phyloP scores from a whole-genome alignment of 345 rosid genomes.

The Populus ilicifolia region DNA sequence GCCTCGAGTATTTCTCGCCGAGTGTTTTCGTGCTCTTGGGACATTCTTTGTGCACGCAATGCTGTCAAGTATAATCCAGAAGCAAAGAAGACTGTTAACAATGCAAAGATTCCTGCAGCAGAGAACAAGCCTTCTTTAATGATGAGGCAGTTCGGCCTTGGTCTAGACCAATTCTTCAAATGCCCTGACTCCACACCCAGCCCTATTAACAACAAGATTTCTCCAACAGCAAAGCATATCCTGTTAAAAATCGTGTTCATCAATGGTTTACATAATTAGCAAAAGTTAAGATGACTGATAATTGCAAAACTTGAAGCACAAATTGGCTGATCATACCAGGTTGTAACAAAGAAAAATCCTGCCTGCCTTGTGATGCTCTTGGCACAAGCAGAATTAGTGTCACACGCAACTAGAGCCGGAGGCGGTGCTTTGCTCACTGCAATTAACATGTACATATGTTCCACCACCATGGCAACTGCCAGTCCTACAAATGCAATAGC shows the following conservation, averaged over 20 bases:
- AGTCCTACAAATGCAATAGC: constrained; percentile 55
- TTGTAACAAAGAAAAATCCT: constrained; percentile 65
- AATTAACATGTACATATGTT: constrained; percentile 59
- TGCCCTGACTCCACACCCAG: constrained; percentile 91
- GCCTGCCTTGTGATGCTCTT: constrained; percentile 61
- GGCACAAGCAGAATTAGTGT: constrained; percentile 36
- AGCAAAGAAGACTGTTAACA: constrained; percentile 63
- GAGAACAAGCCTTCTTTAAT: constrained; percentile 72
- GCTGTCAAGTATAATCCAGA: constrained; percentile 70
- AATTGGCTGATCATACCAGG: constrained; percentile 49
- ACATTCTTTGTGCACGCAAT: constrained; percentile 55
- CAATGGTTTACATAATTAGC: neutral
- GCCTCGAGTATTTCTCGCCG: constrained; percentile 53
- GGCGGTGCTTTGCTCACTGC: constrained; percentile 66
- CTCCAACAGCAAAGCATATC: constrained; percentile 73
- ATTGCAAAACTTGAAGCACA: neutral
- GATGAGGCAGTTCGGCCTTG: constrained; percentile 59
- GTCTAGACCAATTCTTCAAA: constrained; percentile 68
- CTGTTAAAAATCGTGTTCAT: constrained; percentile 23
- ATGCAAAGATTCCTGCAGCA: constrained; percentile 66
- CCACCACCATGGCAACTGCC: constrained; percentile 63
- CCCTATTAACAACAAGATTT: constrained; percentile 67
- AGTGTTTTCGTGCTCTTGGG: constrained; percentile 43
- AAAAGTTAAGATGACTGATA: neutral
- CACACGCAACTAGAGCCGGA: constrained; percentile 43